Evolutionary conservation across 148 eudicot species (phyloP), one percentile per base, ranked within the genome.

Genomic region (Bassia scoparia): DNA sequence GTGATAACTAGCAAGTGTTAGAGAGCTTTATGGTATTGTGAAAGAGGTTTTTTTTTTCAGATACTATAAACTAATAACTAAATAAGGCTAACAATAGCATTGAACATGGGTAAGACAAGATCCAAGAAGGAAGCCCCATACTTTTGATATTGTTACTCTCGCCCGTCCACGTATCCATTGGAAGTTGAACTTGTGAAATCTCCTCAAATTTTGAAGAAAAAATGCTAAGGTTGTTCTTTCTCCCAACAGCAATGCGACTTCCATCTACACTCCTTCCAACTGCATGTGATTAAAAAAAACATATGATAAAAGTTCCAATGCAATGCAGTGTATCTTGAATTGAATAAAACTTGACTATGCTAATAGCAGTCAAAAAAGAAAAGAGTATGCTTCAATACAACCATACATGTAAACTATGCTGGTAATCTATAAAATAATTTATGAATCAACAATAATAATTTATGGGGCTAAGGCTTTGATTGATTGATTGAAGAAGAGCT

Each of bases 211-310:
- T 77, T 73, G 89, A 81, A 37, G 99, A 86, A 68, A 87, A 63
- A 76, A 92, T 83, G 74, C 82, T 85, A 71, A 95, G 84, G 58
- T 70, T 50, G 43, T 83, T 85, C 70, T 88, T 85, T 68, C 78
- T 86, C 52, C 90, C 92, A 78, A 90, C 85, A 78, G 90, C 96
- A 72, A 95, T 27, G 71, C 77, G 83, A 62, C 80, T 78, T 34
- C 90, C 96, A 61, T 84, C 83, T 46, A 70, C 70, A 76, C 94
- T 90, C 94, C 91, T 88, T 50, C 84, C 96, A 87, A 95, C 99
- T 95, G 80, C 72, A 67, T 34, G 18, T n/a, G 69, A 69, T 76
- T 26, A 55, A 53, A 30, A 33, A 68, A 76, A 34, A 58, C 34
- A 16, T 41, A 43, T 44, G 5, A 41, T 43, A 21, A n/a, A 74